A percentile compares a stretch with the other conserved stretches of the same genome.
Conservation (phyloP, 768 basidiomycete genomes). For the Boletellus ananiceps region DNA sequence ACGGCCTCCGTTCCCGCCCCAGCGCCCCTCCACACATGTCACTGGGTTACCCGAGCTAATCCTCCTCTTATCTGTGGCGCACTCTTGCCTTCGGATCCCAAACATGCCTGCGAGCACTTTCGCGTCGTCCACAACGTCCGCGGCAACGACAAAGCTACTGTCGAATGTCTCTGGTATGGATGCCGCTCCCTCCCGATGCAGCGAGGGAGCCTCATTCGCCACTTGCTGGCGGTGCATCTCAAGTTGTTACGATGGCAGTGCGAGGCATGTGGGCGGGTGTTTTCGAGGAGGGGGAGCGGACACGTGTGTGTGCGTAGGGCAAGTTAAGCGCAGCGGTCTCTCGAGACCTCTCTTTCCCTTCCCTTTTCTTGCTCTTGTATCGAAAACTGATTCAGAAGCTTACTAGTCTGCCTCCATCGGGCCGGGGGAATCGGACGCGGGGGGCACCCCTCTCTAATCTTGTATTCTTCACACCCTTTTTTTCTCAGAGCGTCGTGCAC, state of each 20-base stretch:
- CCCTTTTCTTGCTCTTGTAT: not conserved
- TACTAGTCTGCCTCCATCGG: not conserved
- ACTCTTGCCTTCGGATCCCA: slow-evolving; percentile 5
- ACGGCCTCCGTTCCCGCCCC: not conserved
- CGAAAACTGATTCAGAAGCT: not conserved
- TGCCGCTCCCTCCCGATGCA: slow-evolving; percentile 19
- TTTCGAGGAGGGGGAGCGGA: slow-evolving; percentile 17
- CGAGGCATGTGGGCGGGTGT: slow-evolving; percentile 7
- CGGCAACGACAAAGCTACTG: slow-evolving; percentile 16
- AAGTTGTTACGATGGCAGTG: slow-evolving; percentile 16
- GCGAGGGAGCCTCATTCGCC: slow-evolving; percentile 18
- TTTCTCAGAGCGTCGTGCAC: too few relatives aligned
- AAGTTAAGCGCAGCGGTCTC: not conserved
- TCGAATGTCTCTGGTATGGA: slow-evolving; percentile 8
- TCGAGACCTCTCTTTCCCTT: not conserved
- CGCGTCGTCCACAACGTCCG: slow-evolving; percentile 13
- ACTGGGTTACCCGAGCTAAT: slow-evolving; percentile 4
- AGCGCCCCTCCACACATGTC: not conserved
- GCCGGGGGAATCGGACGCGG: too few relatives aligned
- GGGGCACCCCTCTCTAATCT: too few relatives aligned
- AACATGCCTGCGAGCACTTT: slow-evolving; percentile 9
- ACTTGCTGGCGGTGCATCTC: slow-evolving; percentile 17
- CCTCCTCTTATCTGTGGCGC: slow-evolving; percentile 8
- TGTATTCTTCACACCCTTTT: too few relatives aligned
- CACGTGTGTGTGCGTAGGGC: slow-evolving; percentile 8